Evolutionary conservation across 1,284 basidiomycete genomes (phyloP).

Genomic region (Inonotus obliquus): DNA sequence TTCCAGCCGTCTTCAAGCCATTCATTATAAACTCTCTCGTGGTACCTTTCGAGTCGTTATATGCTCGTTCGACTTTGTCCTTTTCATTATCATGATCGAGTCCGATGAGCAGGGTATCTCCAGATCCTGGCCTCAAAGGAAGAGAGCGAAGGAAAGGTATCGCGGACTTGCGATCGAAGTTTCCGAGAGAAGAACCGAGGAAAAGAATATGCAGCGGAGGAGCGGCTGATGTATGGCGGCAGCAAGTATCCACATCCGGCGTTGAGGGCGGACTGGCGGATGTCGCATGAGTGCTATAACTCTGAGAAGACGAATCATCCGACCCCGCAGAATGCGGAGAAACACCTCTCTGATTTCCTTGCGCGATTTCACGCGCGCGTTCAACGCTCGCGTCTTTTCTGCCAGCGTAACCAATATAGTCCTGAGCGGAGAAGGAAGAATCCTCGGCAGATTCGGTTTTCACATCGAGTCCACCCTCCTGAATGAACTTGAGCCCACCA

Average conservation of each 20-base stretch:
- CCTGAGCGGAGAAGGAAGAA: neutral
- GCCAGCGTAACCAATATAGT: neutral
- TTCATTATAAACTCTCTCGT: constrained; percentile 90
- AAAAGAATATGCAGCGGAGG: constrained; percentile 80
- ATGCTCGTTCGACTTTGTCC: constrained; percentile 69
- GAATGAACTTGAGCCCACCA: constrained; percentile 67
- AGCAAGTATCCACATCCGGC: constrained; percentile 27
- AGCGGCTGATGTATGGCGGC: constrained; percentile 15
- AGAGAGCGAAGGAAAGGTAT: constrained; percentile 74
- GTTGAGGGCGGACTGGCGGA: constrained; percentile 35
- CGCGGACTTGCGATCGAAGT: constrained; percentile 78
- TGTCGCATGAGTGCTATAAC: constrained; percentile 9
- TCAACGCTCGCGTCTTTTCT: neutral
- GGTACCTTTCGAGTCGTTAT: constrained; percentile 77
- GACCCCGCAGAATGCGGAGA: constrained; percentile 14
- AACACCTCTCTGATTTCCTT: neutral
- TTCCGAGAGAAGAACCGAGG: constrained; percentile 93
- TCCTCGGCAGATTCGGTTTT: neutral
- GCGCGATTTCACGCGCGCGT: neutral
- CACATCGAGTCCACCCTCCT: constrained; percentile 48
- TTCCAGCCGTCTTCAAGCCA: constrained; percentile 67
- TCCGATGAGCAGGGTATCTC: constrained; percentile 75
- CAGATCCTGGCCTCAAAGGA: constrained; percentile 68
- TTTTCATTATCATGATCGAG: constrained; percentile 80
- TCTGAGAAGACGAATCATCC: constrained; percentile 6